Evolutionary conservation across 495 filamentous ascomycete genomes (phyloP), one percentile per base, ranked within the genome.

Genomic region (Trichoderma reesei): DNA sequence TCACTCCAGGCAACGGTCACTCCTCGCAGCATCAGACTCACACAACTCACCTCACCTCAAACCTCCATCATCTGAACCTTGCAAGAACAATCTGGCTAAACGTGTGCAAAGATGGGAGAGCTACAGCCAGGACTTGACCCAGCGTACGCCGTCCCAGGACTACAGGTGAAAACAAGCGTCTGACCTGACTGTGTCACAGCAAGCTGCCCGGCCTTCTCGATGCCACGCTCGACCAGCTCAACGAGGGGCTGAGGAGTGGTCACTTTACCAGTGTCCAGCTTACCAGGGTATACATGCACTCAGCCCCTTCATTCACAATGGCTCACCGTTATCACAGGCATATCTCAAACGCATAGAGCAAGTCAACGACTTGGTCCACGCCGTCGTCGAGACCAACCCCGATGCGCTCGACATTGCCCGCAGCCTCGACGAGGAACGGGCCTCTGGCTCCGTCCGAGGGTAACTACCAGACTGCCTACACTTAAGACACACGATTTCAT

Each of bases 221-320:
- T 63, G 80, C 74, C 18, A 81, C 79, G 2, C 66, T 74, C 7
- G 81, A 85, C 46, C 74, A 84, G 33, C 71, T 85, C 3, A 70
- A 72, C n/a, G 68, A 67, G 34, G 81, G 81, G 13, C 71, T 87
- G 10, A 69, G 79, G 18, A 67, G 65, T 54, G 76, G 75, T 2
- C 69, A 73, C 26, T 86, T 82, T 62, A 81, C 79, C 1, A 84
- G 81, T 69, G 80, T 81, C 16, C 80, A 86, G 63, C 73, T 87
- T 18, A 81, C 83, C 39, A 77, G 79, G 65, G 79, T 59, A 46
- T 16, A 39, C 4, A 9, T 7, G 1, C 36, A 3, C 26, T n/a
- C 18, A 11, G 5, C 9, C n/a, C 1, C 31, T 13, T 61, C 5
- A 41, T 26, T 11, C 6, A 39, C 31, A 2, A 38, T 20, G n/a